A percentile compares a stretch with the other conserved stretches of the same genome.
These are phyloP conservation scores for Apophysomyces elegans DNA, from an alignment of 371 early-diverging fungal genomes.

Conservation along the genomic window DNA sequence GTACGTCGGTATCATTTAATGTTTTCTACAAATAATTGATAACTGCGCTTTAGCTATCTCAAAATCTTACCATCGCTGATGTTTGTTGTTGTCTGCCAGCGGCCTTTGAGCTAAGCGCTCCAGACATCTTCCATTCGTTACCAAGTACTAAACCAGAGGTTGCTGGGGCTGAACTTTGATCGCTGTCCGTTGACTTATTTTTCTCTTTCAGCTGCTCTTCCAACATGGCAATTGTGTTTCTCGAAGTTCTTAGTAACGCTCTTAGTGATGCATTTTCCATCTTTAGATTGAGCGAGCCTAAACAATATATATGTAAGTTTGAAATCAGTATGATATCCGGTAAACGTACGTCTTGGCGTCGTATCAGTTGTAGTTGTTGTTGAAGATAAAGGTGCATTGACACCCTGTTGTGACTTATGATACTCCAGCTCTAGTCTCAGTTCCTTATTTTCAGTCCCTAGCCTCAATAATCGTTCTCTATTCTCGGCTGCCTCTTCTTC, in stretches of 20 bases:
- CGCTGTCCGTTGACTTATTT: conserved; percentile 16
- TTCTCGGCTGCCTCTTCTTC: conserved; percentile 40
- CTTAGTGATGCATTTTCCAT: conserved; percentile 46
- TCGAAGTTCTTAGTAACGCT: conserved; percentile 41
- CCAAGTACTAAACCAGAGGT: conserved; percentile 34
- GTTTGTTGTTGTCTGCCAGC: conserved; percentile 3
- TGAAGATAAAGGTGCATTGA: conserved; percentile 4
- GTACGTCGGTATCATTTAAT: neutral
- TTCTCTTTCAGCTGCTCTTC: conserved; percentile 39
- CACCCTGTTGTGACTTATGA: conserved; percentile 10
- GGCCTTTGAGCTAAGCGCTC: conserved; percentile 11
- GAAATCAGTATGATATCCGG: neutral
- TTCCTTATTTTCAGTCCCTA: conserved; percentile 49
- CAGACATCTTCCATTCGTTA: conserved; percentile 42
- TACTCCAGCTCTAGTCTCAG: conserved; percentile 31
- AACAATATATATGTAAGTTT: neutral
- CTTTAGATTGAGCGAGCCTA: conserved; percentile 32
- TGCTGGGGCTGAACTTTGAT: conserved; percentile 6
- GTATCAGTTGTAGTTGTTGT: neutral
- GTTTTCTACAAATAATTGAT: neutral
- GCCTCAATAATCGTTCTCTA: conserved; percentile 40
- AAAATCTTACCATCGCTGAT: neutral
- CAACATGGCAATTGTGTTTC: conserved; percentile 42
- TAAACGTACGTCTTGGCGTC: conserved; percentile 15
- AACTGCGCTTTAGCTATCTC: neutral